Conservation (phyloP, 345 rosid genomes). For the Combretum micranthum region DNA sequence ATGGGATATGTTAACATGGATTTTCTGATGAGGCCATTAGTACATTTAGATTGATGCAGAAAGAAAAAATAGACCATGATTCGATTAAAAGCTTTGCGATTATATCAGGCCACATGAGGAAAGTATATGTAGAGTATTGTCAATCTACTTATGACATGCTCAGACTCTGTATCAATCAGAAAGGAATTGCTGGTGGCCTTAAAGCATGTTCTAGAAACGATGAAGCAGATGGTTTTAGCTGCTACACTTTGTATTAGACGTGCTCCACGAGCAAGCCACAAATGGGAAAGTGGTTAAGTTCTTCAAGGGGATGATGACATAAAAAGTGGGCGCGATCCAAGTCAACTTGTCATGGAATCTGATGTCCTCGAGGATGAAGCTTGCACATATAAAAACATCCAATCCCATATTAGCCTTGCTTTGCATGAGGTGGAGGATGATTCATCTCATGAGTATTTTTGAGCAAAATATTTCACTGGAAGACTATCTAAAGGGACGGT, state of each 20-base stretch:
- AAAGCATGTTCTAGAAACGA: slow-evolving; percentile 33
- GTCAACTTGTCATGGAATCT: slow-evolving; percentile 31
- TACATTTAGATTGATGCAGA: no score
- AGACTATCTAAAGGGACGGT: slow-evolving; percentile 83
- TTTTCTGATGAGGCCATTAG: no score
- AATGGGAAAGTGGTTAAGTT: slow-evolving; percentile 71
- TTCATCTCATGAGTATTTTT: slow-evolving; percentile 53
- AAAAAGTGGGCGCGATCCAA: slow-evolving; percentile 56
- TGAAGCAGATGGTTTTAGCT: slow-evolving; percentile 75
- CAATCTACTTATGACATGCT: no score
- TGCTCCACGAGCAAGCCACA: slow-evolving; percentile 65
- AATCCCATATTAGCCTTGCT: slow-evolving; percentile 79
- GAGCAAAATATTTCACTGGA: slow-evolving; percentile 67
- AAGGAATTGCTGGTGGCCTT: no score
- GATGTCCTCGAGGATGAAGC: slow-evolving; percentile 46
- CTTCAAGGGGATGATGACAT: slow-evolving; percentile 53
- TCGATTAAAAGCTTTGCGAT: no score
- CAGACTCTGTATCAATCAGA: no score
- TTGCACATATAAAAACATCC: slow-evolving; percentile 46
- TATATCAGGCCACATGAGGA: no score
- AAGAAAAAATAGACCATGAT: no score
- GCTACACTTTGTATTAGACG: slow-evolving; percentile 78
- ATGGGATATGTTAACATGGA: no score
- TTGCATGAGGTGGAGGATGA: slow-evolving; percentile 69
- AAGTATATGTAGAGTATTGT: no score